A percentile compares a stretch with the other conserved stretches of the same genome.
These are phyloP conservation scores for Secale cereale DNA, from an alignment of 176 grass and related monocot species.

Conservation along the genomic window DNA sequence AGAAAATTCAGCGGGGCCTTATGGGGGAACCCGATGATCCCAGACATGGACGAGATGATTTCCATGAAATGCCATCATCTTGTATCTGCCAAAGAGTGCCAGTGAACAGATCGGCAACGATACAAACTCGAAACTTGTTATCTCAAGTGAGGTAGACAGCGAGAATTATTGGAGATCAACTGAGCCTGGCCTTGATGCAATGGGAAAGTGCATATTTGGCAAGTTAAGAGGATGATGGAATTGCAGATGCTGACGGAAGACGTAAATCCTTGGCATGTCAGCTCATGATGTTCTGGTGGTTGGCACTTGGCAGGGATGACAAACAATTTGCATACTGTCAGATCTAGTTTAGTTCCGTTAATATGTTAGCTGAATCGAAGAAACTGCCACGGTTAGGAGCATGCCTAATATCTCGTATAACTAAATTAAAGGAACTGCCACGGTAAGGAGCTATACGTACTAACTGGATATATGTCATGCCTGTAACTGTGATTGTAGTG, in stretches of 20 bases:
- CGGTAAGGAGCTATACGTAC: not conserved
- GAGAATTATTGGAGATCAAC: not conserved
- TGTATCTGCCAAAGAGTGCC: conserved; percentile 65
- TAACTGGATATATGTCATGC: not conserved
- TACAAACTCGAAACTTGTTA: not conserved
- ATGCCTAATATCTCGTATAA: not conserved
- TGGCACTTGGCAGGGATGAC: not conserved
- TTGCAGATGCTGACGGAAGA: not conserved
- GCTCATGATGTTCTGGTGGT: not conserved
- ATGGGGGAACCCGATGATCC: conserved; percentile 85
- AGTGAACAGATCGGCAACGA: conserved; percentile 17
- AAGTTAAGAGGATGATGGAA: not conserved
- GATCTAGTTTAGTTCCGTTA: not conserved
- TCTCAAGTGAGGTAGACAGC: not conserved
- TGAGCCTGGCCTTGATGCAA: not conserved
- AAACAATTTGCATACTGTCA: not conserved
- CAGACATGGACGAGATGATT: conserved; percentile 67
- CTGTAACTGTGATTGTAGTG: conserved; percentile 29
- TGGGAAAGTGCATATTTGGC: not conserved
- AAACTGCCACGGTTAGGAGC: not conserved
- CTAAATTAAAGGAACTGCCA: not conserved
- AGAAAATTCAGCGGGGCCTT: conserved; percentile 57
- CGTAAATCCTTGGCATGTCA: not conserved
- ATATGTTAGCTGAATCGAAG: not conserved
- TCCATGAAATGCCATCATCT: conserved; percentile 84